Base-by-base conservation (phyloP, 2,329 filamentous ascomycete species). In the Nemania sp. region DNA sequence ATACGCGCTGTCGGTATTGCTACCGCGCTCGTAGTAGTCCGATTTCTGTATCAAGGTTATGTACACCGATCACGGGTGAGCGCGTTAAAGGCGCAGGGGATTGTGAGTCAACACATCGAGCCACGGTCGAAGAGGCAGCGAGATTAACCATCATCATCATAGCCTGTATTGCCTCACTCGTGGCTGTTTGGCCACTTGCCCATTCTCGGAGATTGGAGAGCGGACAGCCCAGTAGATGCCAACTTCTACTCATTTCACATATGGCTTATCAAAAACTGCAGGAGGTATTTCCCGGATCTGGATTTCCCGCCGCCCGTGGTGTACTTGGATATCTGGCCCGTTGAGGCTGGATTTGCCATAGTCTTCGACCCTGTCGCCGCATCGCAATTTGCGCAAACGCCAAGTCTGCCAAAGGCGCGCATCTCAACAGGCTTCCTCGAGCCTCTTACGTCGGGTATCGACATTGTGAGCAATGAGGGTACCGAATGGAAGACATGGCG, bases 381-480 rank as follows among this genome's bases (percentile, higher is more conserved):
- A 2, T 57, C 72, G n/a, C 74, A 77, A 32, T 76, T 76, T 63
- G 69, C 72, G 2, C 65, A 70, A 18, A 60, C 55, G 22, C 69
- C 70, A 18, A 77, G 69, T 52, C 69, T 77, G 24, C 73, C 73
- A 0, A 77, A 77, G 60, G 29, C 64, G 15, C 0, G 1, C 20
- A 13, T 72, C 0, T 11, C 56, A 2, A 57, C 11, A 0, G 59
- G 72, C 1, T 77, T 67, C 47, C 68, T 77, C 54, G 29, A 51
- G 1, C 80, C 79, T 1, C 62, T 82, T 7, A 80, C 79, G 1
- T 70, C 72, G 26, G 75, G 73, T 15, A 53, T 73, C 2, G 80
- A 82, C 57, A 67, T 82, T 0, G 63, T 78, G 2, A 75, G 74
- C 5, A 73, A 74, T 47, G 77, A 80, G 7, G 79, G 79, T 64